Conservation (phyloP, 2,329 filamentous ascomycete genomes). For the Gnomoniopsis smithogilvyi region DNA sequence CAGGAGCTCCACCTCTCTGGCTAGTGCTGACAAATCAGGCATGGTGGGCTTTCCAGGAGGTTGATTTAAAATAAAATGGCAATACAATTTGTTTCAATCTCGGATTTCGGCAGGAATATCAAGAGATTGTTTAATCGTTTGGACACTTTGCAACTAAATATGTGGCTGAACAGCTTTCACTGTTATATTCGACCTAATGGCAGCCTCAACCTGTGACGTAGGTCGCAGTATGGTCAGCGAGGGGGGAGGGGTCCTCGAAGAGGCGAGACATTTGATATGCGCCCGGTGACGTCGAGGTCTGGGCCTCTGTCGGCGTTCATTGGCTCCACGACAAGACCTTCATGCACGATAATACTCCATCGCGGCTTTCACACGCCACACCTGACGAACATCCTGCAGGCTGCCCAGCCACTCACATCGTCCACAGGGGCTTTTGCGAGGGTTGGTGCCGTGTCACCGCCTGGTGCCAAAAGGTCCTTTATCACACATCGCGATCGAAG, state of each 20-base stretch:
- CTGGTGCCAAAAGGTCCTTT: background rate
- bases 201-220: constrained; percentile 8
- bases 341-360: constrained; percentile 9
- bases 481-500: background rate
- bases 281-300: constrained; percentile 7
- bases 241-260: constrained; percentile 2
- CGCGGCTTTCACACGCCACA: constrained; percentile 14
- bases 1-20: constrained; percentile 11
- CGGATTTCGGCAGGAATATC: background rate
- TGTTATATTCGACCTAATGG: background rate
- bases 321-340: constrained; percentile 2
- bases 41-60: background rate
- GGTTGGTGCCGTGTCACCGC: background rate
- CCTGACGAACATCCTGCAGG: constrained; percentile 4
- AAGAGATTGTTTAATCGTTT: background rate
- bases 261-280: constrained; percentile 6
- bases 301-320: constrained; percentile 2
- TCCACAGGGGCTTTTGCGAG: background rate
- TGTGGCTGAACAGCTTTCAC: constrained; percentile 7
- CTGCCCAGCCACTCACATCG: constrained; percentile 3
- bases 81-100: background rate
- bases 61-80: background rate
- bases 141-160: background rate
- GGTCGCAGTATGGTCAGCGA: background rate
- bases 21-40: constrained; percentile 10